A percentile compares a stretch with the other conserved stretches of the same genome.
These are phyloP conservation scores for Podaxis sp. DNA, from an alignment of 768 basidiomycete genomes.

Conservation along the genomic window DNA sequence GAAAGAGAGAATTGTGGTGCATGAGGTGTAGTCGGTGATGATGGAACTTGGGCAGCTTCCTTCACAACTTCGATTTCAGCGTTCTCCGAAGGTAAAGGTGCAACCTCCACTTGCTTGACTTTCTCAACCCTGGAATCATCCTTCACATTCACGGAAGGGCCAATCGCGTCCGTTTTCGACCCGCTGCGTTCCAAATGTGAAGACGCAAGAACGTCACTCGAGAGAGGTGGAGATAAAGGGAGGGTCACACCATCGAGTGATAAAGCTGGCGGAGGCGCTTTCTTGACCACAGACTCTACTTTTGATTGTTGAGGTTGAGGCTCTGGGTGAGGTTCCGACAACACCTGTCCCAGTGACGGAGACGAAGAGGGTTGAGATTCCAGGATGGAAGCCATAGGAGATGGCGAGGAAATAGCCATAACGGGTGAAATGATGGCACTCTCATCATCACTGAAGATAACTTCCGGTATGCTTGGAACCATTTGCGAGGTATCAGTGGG, in stretches of 20 bases:
- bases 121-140: not conserved
- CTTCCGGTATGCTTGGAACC: not conserved
- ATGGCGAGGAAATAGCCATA: not conserved
- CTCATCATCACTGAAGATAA: constrained; percentile 4
- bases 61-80: not conserved
- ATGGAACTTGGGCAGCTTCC: not conserved
- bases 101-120: not conserved
- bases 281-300: not conserved
- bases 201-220: not conserved
- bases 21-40: constrained; percentile 11
- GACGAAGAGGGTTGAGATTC: not conserved
- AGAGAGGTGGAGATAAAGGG: not conserved
- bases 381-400: not conserved
- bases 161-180: not conserved
- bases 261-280: not conserved
- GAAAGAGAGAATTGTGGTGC: not conserved
- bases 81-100: not conserved
- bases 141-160: not conserved
- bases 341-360: not conserved
- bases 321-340: not conserved
- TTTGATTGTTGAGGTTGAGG: not conserved
- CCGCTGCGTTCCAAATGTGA: not conserved
- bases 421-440: not conserved
- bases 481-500: not conserved
- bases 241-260: not conserved